Evolutionary conservation across 139 green algal genomes (phyloP).

Genomic region (Penium margaritaceum): DNA sequence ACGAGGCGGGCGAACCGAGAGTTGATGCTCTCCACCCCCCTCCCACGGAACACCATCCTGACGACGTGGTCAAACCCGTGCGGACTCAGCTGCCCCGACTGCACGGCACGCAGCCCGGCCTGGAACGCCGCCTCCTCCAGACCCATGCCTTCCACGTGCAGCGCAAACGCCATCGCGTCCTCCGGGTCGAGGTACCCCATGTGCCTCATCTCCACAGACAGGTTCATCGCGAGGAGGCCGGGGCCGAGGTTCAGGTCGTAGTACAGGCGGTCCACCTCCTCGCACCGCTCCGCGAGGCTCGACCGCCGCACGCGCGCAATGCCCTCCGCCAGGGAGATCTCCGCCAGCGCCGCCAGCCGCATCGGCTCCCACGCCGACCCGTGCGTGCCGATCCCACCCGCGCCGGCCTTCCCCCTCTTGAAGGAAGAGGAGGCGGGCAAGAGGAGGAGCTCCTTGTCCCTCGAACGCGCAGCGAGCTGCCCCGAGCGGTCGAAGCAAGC

Average conservation of each 20-base stretch:
- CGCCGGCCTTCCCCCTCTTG: neutral
- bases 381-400: too few relatives aligned
- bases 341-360: neutral
- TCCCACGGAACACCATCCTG: constrained; percentile 14
- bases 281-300: neutral
- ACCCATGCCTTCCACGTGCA: constrained; percentile 8
- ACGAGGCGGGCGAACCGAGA: neutral
- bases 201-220: constrained; percentile 1
- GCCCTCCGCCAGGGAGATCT: neutral
- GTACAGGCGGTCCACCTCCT: constrained; percentile 6
- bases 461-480: too few relatives aligned
- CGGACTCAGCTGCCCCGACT: neutral
- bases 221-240: constrained; percentile 14
- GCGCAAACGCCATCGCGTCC: neutral
- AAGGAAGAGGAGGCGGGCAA: neutral
- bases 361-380: constrained; percentile 1
- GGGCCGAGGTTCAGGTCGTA: neutral
- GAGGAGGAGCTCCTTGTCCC: neutral
- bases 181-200: neutral
- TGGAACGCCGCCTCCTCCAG: constrained; percentile 6
- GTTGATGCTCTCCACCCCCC: neutral
- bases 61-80: constrained; percentile 17
- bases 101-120: neutral
- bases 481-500: neutral
- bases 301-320: neutral